Evolutionary conservation across 2,329 filamentous ascomycete genomes (phyloP).

Genomic region (Clonostachys sp.): DNA sequence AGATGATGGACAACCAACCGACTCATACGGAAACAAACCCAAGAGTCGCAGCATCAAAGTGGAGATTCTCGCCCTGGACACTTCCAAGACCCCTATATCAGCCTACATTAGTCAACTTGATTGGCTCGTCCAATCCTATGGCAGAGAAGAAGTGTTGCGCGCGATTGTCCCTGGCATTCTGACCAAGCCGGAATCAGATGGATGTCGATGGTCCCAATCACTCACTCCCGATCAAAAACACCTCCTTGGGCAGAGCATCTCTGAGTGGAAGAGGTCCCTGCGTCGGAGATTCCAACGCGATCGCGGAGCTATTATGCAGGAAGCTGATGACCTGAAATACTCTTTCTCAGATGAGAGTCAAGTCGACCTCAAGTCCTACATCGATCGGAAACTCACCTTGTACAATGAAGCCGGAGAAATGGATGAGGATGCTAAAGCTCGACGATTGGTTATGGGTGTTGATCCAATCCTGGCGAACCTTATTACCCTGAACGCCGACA

Average conservation of each 20-base stretch:
- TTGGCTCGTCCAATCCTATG: neutral
- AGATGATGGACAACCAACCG: neutral
- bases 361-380: neutral
- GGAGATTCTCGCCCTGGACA: neutral
- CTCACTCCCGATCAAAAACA: neutral
- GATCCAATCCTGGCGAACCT: neutral
- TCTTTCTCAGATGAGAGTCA: neutral
- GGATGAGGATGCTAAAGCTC: neutral
- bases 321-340: neutral
- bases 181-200: neutral
- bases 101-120: too few relatives aligned
- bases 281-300: neutral
- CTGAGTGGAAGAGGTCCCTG: too few relatives aligned
- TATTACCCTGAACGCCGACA: neutral
- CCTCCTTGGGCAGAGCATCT: too few relatives aligned
- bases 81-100: too few relatives aligned
- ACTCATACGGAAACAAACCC: neutral
- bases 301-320: neutral
- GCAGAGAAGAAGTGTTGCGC: neutral
- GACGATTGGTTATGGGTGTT: neutral
- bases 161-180: neutral
- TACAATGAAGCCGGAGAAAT: neutral
- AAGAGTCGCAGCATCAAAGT: neutral
- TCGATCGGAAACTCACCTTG: neutral
- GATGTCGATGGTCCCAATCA: neutral